Base-by-base conservation (phyloP, 306 rosid genomes). In the Pyrus communis region DNA sequence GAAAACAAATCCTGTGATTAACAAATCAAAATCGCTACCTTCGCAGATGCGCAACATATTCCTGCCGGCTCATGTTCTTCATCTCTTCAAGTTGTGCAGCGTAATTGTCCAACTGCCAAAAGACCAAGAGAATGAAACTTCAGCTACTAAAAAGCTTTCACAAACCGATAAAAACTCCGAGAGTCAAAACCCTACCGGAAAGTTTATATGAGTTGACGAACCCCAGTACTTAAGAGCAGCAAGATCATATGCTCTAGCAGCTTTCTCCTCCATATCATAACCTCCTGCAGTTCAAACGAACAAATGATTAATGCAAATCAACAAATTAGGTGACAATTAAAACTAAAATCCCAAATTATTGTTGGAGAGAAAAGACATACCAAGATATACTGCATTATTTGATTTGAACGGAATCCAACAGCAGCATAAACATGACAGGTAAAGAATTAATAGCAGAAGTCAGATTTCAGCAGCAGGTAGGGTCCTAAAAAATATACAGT, bases 191-290 rank as follows among this genome's bases (percentile, higher is more conserved):
- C 75, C 25, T 89, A 95, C 99, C 79, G 94, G 89, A 40, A 91
- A 96, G 84, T 96, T 96, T 22, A 96, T 91, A 69, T 96, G 99
- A 2, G 99, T 91, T 11, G 98, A 83, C 58, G 96, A 82, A 66
- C 99, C 99, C 99, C 99, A 96, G 78, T 96, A 96, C 84, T 96
- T 96, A 3, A 96, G 91, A 0, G 99, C 99, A 0, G 99, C 99
- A 55, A 91, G 97, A 89, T 96, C 99, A 83, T 96, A 96, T 31
- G 99, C 93, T 79, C 96, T 96, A 22, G 99, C 99, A 67, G 99
- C 99, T 84, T 96, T 96, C 84, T 91, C 98, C 83, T 96, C 99
- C 98, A 89, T 92, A 82, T 96, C 99, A 81, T 96, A 96, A n/a
- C 99, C 99, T 23, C 99, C 99, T 95, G 69, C 9, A 33, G 62